Evolutionary conservation across 1,284 basidiomycete species (phyloP).

Genomic region (Tylopilus orsonianus): DNA sequence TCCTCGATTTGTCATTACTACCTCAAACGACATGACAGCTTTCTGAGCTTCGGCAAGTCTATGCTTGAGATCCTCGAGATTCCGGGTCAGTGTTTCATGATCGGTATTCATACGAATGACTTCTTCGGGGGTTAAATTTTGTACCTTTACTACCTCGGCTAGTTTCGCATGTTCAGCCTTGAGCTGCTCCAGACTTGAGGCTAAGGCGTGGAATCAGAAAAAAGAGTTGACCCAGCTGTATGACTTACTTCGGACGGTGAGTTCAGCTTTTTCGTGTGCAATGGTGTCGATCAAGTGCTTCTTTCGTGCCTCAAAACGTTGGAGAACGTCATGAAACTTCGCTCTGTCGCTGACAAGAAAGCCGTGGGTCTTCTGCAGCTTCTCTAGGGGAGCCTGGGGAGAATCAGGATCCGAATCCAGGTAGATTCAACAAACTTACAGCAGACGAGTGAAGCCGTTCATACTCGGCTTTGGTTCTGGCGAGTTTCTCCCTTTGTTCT

Average conservation of each 20-base stretch:
- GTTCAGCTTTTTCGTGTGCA: conserved; percentile 60
- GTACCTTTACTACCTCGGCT: conserved; percentile 66
- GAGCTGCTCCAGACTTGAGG: conserved; percentile 56
- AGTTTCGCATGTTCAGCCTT: conserved; percentile 64
- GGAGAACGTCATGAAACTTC: conserved; percentile 68
- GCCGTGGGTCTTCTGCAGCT: conserved; percentile 56
- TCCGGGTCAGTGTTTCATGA: conserved; percentile 69
- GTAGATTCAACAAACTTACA: conserved; percentile 36
- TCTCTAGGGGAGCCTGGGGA: conserved; percentile 63
- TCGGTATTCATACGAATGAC: conserved; percentile 85
- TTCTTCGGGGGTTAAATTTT: conserved; percentile 85
- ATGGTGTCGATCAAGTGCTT: conserved; percentile 63
- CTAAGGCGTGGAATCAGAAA: conserved; percentile 37
- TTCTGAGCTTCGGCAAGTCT: conserved; percentile 74
- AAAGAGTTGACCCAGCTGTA: not conserved
- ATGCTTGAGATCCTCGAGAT: conserved; percentile 70
- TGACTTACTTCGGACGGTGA: conserved; percentile 49
- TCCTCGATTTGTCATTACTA: conserved; percentile 73
- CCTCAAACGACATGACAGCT: conserved; percentile 71
- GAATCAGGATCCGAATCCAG: conserved; percentile 4
- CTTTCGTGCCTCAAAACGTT: conserved; percentile 62
- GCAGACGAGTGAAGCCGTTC: conserved; percentile 60
- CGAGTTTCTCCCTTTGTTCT: conserved; percentile 46
- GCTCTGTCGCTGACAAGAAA: conserved; percentile 61
- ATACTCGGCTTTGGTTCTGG: conserved; percentile 49